These are phyloP conservation scores for Tetrapisispora phaffii DNA, from an alignment of 805 yeast species.

Conservation along the genomic window DNA sequence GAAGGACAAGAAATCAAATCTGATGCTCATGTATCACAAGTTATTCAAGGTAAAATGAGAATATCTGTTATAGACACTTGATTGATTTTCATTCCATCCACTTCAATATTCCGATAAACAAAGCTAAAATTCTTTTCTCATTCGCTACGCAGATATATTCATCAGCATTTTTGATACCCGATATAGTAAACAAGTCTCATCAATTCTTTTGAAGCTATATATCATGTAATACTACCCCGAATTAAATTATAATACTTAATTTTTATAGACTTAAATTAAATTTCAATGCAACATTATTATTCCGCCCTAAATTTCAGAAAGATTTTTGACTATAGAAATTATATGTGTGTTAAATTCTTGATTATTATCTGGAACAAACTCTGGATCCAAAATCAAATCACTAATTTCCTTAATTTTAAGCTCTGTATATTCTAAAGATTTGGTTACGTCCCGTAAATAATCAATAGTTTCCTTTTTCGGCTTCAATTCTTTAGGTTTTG, in stretches of 20 bases:
- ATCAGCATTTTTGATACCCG: neutral
- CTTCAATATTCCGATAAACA: neutral
- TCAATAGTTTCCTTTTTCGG: slow-evolving; percentile 43
- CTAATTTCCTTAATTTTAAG: slow-evolving; percentile 14
- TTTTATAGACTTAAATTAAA: neutral
- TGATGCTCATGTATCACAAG: slow-evolving; percentile 27
- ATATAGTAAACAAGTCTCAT: neutral
- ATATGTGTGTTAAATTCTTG: neutral
- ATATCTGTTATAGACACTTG: slow-evolving; percentile 30
- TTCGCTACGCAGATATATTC: neutral
- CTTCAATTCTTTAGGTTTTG: slow-evolving; percentile 40
- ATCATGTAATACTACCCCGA: neutral
- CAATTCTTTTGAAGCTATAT: neutral
- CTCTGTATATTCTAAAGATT: slow-evolving; percentile 21
- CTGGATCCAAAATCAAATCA: slow-evolving; percentile 11
- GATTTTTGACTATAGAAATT: neutral
- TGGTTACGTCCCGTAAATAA: slow-evolving; percentile 32
- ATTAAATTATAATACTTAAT: neutral
- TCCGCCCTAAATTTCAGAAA: neutral
- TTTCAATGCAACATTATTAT: too few relatives aligned
- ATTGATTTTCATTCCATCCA: neutral
- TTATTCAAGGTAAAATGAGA: slow-evolving; percentile 30
- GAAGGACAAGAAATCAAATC: slow-evolving; percentile 28
- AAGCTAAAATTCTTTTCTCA: neutral
- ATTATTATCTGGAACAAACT: slow-evolving; percentile 14